A percentile compares a stretch with the other conserved stretches of the same genome.
Evolutionary conservation across 345 rosid species (phyloP).

Genomic region (Syzygium aqueum): DNA sequence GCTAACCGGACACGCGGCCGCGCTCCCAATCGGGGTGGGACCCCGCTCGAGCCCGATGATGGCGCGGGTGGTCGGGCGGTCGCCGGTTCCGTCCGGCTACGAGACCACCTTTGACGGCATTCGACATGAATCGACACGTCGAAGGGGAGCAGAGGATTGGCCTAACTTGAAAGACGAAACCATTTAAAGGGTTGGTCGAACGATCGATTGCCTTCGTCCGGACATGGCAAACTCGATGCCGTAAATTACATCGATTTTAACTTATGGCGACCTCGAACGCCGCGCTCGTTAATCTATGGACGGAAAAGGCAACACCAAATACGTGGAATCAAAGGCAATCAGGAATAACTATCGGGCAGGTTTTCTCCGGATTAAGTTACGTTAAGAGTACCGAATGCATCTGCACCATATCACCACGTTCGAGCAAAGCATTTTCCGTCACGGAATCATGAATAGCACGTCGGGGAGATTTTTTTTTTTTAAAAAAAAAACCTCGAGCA

Average conservation of each 20-base stretch:
- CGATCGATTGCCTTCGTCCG: background rate
- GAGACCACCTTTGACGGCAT: background rate
- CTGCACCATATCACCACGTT: too few species aligned
- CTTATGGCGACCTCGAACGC: background rate
- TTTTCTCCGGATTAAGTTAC: background rate
- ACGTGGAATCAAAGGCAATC: background rate
- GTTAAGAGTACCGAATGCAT: too few species aligned
- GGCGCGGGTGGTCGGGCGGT: background rate
- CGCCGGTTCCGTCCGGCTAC: too few species aligned
- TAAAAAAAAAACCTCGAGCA: too few species aligned
- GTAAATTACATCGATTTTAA: background rate
- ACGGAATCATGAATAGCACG: too few species aligned
- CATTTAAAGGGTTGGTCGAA: background rate
- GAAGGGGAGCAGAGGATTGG: background rate
- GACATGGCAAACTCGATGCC: background rate
- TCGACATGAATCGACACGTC: background rate
- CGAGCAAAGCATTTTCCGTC: background rate
- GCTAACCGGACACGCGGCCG: rapidly evolving
- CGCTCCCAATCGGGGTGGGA: background rate
- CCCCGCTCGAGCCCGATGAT: background rate
- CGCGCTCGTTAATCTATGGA: background rate
- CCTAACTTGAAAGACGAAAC: background rate
- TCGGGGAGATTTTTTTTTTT: too few species aligned
- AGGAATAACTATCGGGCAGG: background rate
- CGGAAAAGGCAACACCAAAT: background rate